phyloP scores from a whole-genome alignment of 1,284 basidiomycete genomes.

The Ceratobasidium sp. region DNA sequence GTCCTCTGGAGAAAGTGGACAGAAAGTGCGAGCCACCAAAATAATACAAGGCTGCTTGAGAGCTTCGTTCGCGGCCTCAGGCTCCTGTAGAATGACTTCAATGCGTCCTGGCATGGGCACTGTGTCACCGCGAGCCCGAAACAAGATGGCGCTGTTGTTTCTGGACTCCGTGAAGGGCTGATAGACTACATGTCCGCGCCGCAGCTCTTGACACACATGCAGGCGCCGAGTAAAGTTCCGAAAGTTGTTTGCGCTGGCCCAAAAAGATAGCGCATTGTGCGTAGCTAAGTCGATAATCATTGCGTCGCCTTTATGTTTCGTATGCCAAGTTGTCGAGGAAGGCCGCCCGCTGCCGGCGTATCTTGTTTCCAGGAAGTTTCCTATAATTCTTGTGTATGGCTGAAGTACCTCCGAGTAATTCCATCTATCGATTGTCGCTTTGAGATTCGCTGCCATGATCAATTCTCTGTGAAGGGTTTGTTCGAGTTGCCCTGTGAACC shows the following conservation, averaged over 20 bases:
- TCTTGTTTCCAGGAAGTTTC: not conserved
- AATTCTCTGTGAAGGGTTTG: slow-evolving; percentile 12
- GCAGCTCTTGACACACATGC: not conserved
- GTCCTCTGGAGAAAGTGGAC: not conserved
- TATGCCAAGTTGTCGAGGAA: not conserved
- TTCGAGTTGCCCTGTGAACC: slow-evolving; percentile 5
- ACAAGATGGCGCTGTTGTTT: not conserved
- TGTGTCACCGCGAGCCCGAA: not conserved
- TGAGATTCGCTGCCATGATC: not conserved
- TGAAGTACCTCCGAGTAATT: not conserved
- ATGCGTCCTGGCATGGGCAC: not conserved
- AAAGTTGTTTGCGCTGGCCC: not conserved
- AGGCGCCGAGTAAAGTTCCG: not conserved
- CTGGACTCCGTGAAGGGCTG: not conserved
- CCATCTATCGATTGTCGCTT: not conserved
- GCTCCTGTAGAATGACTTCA: not conserved
- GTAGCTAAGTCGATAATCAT: not conserved
- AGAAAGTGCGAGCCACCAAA: not conserved
- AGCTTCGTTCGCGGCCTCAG: not conserved
- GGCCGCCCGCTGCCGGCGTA: not conserved
- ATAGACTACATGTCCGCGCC: not conserved
- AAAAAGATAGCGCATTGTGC: not conserved
- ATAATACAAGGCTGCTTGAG: not conserved
- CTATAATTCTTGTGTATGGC: not conserved
- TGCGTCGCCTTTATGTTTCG: not conserved